phyloP scores from a whole-genome alignment of 2,329 filamentous ascomycete species.

The Zasmidium angulare region DNA sequence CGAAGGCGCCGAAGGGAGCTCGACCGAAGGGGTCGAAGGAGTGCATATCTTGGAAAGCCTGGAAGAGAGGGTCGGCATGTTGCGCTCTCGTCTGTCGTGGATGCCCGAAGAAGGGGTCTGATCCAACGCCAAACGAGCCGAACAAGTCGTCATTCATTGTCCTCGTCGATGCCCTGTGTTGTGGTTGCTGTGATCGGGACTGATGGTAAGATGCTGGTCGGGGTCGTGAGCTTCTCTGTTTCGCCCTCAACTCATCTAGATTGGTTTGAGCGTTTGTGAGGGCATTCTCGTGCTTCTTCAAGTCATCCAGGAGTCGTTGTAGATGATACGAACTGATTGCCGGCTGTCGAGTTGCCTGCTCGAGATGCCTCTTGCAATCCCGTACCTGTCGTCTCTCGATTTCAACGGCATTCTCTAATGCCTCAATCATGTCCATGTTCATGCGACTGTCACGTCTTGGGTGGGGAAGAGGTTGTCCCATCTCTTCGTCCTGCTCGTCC shows the following conservation, averaged over 20 bases:
- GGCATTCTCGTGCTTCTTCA: conserved; percentile 24
- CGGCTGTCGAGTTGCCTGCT: conserved; percentile 26
- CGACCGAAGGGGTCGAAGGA: conserved; percentile 13
- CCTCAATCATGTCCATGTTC: conserved; percentile 17
- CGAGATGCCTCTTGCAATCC: conserved; percentile 25
- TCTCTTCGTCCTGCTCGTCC: conserved; percentile 15
- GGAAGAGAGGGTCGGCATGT: conserved; percentile 20
- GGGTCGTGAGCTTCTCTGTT: conserved; percentile 11
- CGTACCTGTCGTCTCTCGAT: conserved; percentile 19
- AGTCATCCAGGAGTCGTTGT: conserved; percentile 26
- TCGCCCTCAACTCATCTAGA: conserved; percentile 15
- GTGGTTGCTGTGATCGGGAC: conserved; percentile 5
- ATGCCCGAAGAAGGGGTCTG: conserved; percentile 9
- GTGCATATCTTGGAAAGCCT: conserved; percentile 20
- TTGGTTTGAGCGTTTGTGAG: conserved; percentile 16
- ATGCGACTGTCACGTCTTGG: conserved; percentile 10
- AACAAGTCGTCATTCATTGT: conserved; percentile 20
- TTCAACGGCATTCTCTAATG: conserved; percentile 26
- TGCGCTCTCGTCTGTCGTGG: not conserved
- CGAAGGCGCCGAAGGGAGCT: conserved; percentile 13
- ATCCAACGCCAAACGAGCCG: conserved; percentile 10
- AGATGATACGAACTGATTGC: conserved; percentile 23
- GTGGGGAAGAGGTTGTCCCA: conserved; percentile 10
- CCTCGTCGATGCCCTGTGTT: conserved; percentile 6
- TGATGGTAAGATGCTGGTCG: conserved; percentile 11